phyloP scores from a whole-genome alignment of 2,329 filamentous ascomycete genomes.

The Sporothrix sp. region DNA sequence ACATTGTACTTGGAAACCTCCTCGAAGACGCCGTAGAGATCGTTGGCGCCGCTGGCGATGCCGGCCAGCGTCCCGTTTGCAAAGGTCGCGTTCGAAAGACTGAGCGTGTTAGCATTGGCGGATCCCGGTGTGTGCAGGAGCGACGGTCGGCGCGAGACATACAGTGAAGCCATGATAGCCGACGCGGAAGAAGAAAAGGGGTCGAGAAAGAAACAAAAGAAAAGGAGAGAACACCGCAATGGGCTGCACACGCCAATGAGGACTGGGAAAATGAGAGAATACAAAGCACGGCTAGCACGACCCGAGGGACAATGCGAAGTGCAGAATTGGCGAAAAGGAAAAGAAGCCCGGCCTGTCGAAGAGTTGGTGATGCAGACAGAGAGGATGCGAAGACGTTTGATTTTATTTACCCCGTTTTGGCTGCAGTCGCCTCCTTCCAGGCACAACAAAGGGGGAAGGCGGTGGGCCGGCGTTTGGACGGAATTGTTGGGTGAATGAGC shows the following conservation, averaged over 20 bases:
- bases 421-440: background rate
- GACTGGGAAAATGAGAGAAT: slow-evolving; percentile 2
- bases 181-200: background rate
- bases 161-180: slow-evolving; percentile 10
- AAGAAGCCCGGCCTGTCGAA: slow-evolving; percentile 9
- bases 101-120: background rate
- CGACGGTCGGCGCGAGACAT: background rate
- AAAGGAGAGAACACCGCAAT: background rate
- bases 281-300: slow-evolving; percentile 4
- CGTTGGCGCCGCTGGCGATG: slow-evolving; percentile 28
- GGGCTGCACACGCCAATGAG: slow-evolving; percentile 1
- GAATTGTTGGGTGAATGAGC: slow-evolving; percentile 17
- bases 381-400: slow-evolving; percentile 7
- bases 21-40: slow-evolving; percentile 50
- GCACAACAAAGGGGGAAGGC: slow-evolving; percentile 3
- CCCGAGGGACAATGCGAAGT: background rate
- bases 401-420: slow-evolving; percentile 12
- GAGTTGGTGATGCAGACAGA: background rate
- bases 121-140: background rate
- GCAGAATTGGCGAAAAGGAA: background rate
- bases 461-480: slow-evolving; percentile 7
- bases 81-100: slow-evolving; percentile 12
- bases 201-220: background rate
- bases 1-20: slow-evolving; percentile 66
- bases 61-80: slow-evolving; percentile 13